These are phyloP conservation scores for Lachancea nothofagi DNA, from an alignment of 805 yeast genomes.

Conservation along the genomic window DNA sequence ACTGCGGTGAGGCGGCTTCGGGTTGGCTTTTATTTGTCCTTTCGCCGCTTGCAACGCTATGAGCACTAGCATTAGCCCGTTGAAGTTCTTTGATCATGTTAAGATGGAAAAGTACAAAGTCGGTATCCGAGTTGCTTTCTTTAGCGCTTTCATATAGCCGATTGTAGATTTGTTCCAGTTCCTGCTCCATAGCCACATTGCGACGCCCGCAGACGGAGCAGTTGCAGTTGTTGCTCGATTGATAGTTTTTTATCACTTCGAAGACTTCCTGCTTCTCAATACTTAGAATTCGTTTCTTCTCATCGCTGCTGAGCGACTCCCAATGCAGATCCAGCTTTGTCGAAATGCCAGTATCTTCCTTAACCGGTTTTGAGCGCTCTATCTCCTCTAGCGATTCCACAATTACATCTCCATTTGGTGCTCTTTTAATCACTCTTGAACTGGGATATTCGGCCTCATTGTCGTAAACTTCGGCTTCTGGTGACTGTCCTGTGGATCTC, in stretches of 20 bases:
- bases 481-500: constrained; percentile 10
- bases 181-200: constrained; percentile 65
- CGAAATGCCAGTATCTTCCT: constrained; percentile 10
- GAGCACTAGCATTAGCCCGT: constrained; percentile 18
- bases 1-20: constrained; percentile 7
- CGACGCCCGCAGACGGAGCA: constrained; percentile 78
- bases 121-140: constrained; percentile 29
- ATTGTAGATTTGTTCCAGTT: constrained; percentile 67
- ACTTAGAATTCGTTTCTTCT: constrained; percentile 54
- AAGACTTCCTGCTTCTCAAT: constrained; percentile 67
- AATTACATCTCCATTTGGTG: constrained; percentile 69
- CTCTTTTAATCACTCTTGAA: constrained; percentile 64
- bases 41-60: constrained; percentile 4
- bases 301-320: constrained; percentile 56
- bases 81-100: constrained; percentile 32
- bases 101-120: constrained; percentile 31
- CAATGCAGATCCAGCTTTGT: constrained; percentile 43
- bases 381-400: constrained; percentile 43
- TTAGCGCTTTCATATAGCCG: constrained; percentile 53
- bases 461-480: constrained; percentile 45
- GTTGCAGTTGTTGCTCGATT: constrained; percentile 47
- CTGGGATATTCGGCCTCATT: constrained; percentile 63
- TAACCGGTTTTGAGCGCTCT: constrained; percentile 4
- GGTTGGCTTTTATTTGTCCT: background rate
- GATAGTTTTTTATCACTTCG: constrained; percentile 56